Base-by-base conservation (phyloP, 1,284 basidiomycete genomes). In the Ceratobasidium sp. region DNA sequence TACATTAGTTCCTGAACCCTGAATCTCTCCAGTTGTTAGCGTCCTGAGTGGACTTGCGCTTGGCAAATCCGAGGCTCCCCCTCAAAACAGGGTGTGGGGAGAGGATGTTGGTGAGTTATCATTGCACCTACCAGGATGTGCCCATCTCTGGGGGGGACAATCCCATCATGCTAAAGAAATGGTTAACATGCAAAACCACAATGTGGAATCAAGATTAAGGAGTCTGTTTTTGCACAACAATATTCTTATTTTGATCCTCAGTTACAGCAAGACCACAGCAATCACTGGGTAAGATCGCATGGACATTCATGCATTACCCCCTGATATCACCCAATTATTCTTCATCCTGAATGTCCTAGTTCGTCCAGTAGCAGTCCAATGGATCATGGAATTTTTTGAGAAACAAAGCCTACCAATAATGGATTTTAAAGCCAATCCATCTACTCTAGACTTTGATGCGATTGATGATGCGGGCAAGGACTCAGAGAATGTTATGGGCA, bases 21-120 rank as follows among this genome's bases (percentile, higher is more conserved):
- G n/a, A n/a, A n/a, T n/a, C n/a, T n/a, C n/a, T n/a, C n/a, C n/a
- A n/a, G n/a, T n/a, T n/a, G n/a, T n/a, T n/a, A n/a, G n/a, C n/a
- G n/a, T n/a, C n/a, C n/a, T n/a, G n/a, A n/a, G n/a, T n/a, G n/a
- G n/a, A n/a, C n/a, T n/a, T n/a, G n/a, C n/a, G n/a, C n/a, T n/a
- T n/a, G n/a, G n/a, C n/a, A n/a, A n/a, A n/a, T n/a, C n/a, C n/a
- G n/a, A n/a, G n/a, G n/a, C n/a, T n/a, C n/a, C n/a, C n/a, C n/a
- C n/a, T n/a, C n/a, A n/a, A n/a, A n/a, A n/a, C n/a, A n/a, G n/a
- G n/a, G n/a, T n/a, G n/a, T n/a, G n/a, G n/a, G n/a, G n/a, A n/a
- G n/a, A n/a, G n/a, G n/a, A n/a, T n/a, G 44, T 63, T 63, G 60
- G 60, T 4, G 44, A 63, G 4, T 47, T 48, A 15, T 47, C 60